These are phyloP conservation scores for Amauroascus niger DNA, from an alignment of 2,329 filamentous ascomycete genomes.

Conservation along the genomic window DNA sequence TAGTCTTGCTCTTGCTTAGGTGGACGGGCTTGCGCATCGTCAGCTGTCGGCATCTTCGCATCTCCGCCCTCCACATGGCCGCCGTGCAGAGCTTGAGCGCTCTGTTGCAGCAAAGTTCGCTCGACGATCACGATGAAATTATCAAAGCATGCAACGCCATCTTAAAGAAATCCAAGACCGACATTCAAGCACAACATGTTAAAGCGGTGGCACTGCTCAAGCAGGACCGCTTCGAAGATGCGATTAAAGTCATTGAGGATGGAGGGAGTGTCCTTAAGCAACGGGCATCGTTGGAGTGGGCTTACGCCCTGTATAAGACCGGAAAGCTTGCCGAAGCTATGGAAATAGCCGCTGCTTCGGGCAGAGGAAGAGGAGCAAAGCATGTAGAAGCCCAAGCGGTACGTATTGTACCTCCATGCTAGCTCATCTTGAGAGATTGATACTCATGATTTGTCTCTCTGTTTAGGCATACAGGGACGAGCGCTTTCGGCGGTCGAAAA, in stretches of 20 bases:
- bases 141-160: constrained; percentile 49
- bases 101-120: constrained; percentile 48
- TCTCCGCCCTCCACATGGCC: constrained; percentile 15
- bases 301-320: constrained; percentile 54
- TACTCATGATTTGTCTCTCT: constrained; percentile 9
- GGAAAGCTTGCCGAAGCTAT: constrained; percentile 48
- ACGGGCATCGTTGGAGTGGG: constrained; percentile 49
- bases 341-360: constrained; percentile 38
- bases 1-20: too few species aligned
- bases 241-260: constrained; percentile 47
- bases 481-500: constrained; percentile 47
- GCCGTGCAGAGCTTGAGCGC: constrained; percentile 43
- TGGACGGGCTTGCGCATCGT: too few species aligned
- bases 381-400: constrained; percentile 56
- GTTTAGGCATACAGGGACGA: constrained; percentile 47
- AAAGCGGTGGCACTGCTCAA: constrained; percentile 53
- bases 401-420: constrained; percentile 22
- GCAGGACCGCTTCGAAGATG: constrained; percentile 54
- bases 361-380: constrained; percentile 42
- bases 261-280: constrained; percentile 46
- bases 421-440: background rate
- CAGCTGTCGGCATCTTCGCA: background rate
- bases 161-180: constrained; percentile 49
- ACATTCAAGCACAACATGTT: constrained; percentile 49
- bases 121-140: constrained; percentile 54